Conservation (phyloP, 805 yeast species). For the Yarrowia deformans region DNA sequence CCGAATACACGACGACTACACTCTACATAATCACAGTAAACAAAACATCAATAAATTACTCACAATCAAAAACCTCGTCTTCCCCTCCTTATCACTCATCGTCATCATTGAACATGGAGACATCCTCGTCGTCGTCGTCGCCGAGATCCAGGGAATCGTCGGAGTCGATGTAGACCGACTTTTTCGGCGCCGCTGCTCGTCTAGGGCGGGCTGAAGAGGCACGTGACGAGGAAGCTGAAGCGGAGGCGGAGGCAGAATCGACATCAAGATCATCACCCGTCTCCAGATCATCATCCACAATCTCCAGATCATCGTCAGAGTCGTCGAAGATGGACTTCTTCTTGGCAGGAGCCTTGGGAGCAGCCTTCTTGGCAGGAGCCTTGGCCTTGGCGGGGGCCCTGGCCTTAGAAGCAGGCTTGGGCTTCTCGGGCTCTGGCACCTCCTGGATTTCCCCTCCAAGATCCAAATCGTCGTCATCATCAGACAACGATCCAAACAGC, state of each 20-base stretch:
- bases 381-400: slow-evolving; percentile 40
- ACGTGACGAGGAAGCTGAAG: slow-evolving; percentile 21
- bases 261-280: slow-evolving; percentile 38
- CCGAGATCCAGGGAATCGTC: slow-evolving; percentile 40
- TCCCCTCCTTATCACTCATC: background rate
- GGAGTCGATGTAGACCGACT: slow-evolving; percentile 40
- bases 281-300: slow-evolving; percentile 24
- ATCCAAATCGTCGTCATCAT: slow-evolving; percentile 26
- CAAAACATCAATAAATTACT: background rate
- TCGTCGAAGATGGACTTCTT: slow-evolving; percentile 43
- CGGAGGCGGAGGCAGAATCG: background rate
- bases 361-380: slow-evolving; percentile 46
- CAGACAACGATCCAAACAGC: slow-evolving; percentile 3
- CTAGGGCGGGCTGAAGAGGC: slow-evolving; percentile 43
- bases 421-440: slow-evolving; percentile 37
- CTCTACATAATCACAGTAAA: too few species aligned
- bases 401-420: slow-evolving; percentile 7
- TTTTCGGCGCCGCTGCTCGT: slow-evolving; percentile 46
- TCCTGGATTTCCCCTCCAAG: slow-evolving; percentile 1
- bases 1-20: too few species aligned
- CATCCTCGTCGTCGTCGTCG: slow-evolving; percentile 41
- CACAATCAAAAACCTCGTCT: background rate
- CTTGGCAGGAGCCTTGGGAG: slow-evolving; percentile 42
- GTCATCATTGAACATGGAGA: slow-evolving; percentile 32
- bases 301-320: slow-evolving; percentile 31